These are phyloP conservation scores for Mortierella polycephala DNA, from an alignment of 371 early-diverging fungal genomes.

Conservation along the genomic window DNA sequence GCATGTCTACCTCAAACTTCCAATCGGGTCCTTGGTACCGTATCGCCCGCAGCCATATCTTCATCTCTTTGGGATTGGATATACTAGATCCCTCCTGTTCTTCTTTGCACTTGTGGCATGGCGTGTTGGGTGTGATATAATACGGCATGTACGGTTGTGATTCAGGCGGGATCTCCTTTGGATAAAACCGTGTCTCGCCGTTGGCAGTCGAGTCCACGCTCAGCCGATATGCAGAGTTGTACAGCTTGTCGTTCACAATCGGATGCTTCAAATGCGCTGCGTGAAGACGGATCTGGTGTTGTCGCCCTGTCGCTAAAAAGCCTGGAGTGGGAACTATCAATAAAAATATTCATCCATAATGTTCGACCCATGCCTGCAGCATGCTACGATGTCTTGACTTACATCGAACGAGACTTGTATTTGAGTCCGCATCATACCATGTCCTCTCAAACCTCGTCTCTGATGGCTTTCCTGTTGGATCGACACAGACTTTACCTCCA, in stretches of 20 bases:
- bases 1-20: conserved; percentile 49
- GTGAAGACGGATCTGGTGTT: conserved; percentile 54
- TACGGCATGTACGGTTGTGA: conserved; percentile 51
- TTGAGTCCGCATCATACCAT: conserved; percentile 39
- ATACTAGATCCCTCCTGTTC: conserved; percentile 16
- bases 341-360: neutral
- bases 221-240: conserved; percentile 31
- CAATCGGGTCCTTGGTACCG: conserved; percentile 49
- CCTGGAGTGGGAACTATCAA: conserved; percentile 2
- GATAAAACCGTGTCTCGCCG: conserved; percentile 49
- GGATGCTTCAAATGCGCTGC: conserved; percentile 40
- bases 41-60: conserved; percentile 53
- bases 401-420: conserved; percentile 46
- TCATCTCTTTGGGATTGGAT: conserved; percentile 43
- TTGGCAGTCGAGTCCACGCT: conserved; percentile 5
- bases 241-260: conserved; percentile 43
- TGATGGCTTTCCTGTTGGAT: conserved; percentile 43
- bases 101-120: conserved; percentile 50
- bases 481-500: conserved; percentile 35
- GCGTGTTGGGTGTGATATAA: conserved; percentile 23
- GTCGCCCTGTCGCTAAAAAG: conserved; percentile 37
- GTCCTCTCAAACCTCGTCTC: conserved; percentile 41
- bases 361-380: too few species aligned
- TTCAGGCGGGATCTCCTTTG: conserved; percentile 34
- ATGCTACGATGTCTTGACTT: conserved; percentile 1